Base-by-base conservation (phyloP, 495 filamentous ascomycete species). In the Podospora tetraspora region DNA sequence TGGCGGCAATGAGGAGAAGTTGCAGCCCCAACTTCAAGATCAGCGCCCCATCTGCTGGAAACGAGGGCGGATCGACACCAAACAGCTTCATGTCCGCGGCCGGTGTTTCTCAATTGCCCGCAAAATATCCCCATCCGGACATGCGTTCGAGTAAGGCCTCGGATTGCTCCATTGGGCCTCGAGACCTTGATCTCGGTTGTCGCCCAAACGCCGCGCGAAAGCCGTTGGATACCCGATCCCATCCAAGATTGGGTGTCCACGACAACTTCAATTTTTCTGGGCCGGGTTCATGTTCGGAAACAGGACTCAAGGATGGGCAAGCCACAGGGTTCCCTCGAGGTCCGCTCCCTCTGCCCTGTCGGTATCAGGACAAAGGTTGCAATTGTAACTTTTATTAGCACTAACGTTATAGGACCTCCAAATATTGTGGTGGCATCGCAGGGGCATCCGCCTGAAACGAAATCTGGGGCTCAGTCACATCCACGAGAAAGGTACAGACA, bases 101-200 rank as follows among this genome's bases (percentile, higher is more conserved):
- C n/a, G 22, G 22, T 61, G 65, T 61, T 66, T 66, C 58, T 66
- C 58, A 66, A 66, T 66, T 66, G 65, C 60, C 65, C 65, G 65
- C 58, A 52, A 8, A 27, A 37, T 61, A 19, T 57, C 34, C 65
- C 59, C 23, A 25, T 27, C 8, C 13, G 27, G 43, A 16, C 43
- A 52, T 52, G 16, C 43, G 16, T 16, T 52, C 43, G 19, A 52
- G 16, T 19, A 52, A 52, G 43, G 43, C 16, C 43, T 52, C 43
- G 43, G 43, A n/a, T 52, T 52, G 43, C 43, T n/a, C 43, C 43
- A n/a, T 52, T 52, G 4, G 43, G 43, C 43, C 43, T 52, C 43
- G 43, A 52, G 5, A 52, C 19, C 16, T 16, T n/a, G 43, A n/a
- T 52, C 43, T 52, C 43, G 16, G 43, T 52, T 52, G 43, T 52